Base-by-base conservation (phyloP, 192 early-diverging fungal genomes). In the Podila horticola region DNA sequence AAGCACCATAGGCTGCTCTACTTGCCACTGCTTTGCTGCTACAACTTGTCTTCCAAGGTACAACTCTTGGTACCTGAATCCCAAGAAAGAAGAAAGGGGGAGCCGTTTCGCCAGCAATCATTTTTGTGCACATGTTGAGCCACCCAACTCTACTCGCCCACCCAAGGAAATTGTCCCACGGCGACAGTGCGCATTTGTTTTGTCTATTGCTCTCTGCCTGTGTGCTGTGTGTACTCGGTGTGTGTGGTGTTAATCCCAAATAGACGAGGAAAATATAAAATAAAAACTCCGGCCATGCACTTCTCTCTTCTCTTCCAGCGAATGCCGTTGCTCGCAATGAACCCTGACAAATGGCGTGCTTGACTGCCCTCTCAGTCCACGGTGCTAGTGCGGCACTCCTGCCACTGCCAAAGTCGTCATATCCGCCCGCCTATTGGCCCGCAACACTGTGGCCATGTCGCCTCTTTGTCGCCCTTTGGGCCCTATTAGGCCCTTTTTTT, bases 171-270 rank as follows among this genome's bases (percentile, higher is more conserved):
- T 55, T 55, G 52, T 55, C 52, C 52, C 52, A 55, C 52, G 52
- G 52, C 52, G 52, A 55, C 52, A 55, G 52, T 55, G 52, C 52
- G 52, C 52, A 55, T 55, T 55, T 55, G 52, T 55, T 55, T 52
- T 55, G 8, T 22, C 4, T 19, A 26, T 55, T 55, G n/a, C n/a
- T n/a, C n/a, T n/a, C n/a, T 55, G n/a, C n/a, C 52, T 55, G 9
- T 50, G 49, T 26, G 34, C n/a, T 24, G 20, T 55, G 52, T n/a
- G n/a, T n/a, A n/a, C n/a, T n/a, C n/a, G n/a, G n/a, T n/a, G n/a
- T n/a, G 5, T 26, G 24, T 55, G 52, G 24, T 24, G 24, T 24
- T 11, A 55, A 22, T 45, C 41, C 41, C 41, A 55, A 55, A 55
- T 10, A 55, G 8, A 36, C 34, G 33, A 20, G 22, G 22, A 52